phyloP scores from a whole-genome alignment of 225 moss, liverwort and hornwort genomes.

The Sphagnum tenellum region DNA sequence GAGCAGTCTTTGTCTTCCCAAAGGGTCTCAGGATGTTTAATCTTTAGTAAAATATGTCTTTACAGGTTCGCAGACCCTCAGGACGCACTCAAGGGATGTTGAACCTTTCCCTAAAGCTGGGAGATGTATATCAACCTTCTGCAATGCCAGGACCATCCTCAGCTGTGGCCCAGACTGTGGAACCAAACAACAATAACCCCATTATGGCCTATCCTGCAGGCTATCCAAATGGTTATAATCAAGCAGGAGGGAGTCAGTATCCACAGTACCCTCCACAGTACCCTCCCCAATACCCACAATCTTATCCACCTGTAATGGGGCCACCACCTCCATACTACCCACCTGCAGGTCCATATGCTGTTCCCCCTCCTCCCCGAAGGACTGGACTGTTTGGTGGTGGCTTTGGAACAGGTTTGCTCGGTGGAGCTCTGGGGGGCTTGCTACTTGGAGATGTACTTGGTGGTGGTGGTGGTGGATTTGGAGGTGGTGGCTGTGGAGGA shows the following conservation, averaged over 20 bases:
- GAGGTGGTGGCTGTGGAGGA: background rate
- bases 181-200: constrained; percentile 11
- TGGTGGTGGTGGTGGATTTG: constrained; percentile 2
- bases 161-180: background rate
- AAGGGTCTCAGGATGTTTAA: background rate
- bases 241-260: constrained; percentile 13
- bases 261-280: constrained; percentile 3
- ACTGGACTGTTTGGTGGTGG: constrained; percentile 15
- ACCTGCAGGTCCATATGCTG: constrained; percentile 23
- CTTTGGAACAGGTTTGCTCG: constrained; percentile 7
- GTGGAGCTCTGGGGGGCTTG: constrained; percentile 9
- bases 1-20: background rate
- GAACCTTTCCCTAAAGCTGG: constrained; percentile 46
- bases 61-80: constrained; percentile 52
- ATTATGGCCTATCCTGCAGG: constrained; percentile 30
- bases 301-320: constrained; percentile 2
- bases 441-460: constrained; percentile 5
- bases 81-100: constrained; percentile 54
- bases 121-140: constrained; percentile 18
- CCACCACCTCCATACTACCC: constrained; percentile 20
- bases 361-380: constrained; percentile 8
- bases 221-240: constrained; percentile 29
- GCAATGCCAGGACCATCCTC: background rate
- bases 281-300: constrained; percentile 26
- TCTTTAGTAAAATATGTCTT: background rate